phyloP scores from a whole-genome alignment of 129 eudicot species.

The Escallonia rubra region DNA sequence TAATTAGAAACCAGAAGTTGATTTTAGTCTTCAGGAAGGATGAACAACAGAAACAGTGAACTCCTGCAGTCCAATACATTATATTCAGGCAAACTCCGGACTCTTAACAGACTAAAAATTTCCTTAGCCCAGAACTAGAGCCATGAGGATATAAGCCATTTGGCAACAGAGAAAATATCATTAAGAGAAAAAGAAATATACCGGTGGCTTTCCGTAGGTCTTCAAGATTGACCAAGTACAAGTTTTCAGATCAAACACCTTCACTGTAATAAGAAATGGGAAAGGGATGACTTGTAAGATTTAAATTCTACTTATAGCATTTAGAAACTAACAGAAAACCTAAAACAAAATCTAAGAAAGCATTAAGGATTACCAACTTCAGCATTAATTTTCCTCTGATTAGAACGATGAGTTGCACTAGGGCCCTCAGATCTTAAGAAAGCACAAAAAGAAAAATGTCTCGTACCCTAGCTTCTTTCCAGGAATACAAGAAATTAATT shows the following conservation, averaged over 20 bases:
- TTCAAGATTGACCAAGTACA: conserved; percentile 80
- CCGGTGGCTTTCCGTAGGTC: conserved; percentile 99
- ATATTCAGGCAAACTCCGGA: not conserved
- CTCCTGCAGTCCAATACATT: not conserved
- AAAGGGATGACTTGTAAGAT: not conserved
- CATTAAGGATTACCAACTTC: too few relatives aligned
- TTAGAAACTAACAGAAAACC: too few relatives aligned
- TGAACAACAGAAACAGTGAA: not conserved
- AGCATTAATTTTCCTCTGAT: too few relatives aligned
- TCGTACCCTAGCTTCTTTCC: too few relatives aligned
- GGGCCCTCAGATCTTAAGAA: too few relatives aligned
- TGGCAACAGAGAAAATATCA: not conserved
- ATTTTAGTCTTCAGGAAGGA: not conserved
- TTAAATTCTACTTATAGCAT: too few relatives aligned
- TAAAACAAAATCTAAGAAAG: too few relatives aligned
- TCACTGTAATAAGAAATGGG: conserved; percentile 42
- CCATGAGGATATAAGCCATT: not conserved
- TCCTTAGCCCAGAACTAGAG: not conserved
- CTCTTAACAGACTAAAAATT: not conserved
- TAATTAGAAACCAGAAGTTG: not conserved
- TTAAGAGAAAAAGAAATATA: conserved; percentile 25
- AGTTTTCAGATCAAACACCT: conserved; percentile 84
- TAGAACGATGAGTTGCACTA: too few relatives aligned
- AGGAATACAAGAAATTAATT: too few relatives aligned
- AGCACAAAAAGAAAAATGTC: too few relatives aligned